These are phyloP conservation scores for Umbellularia californica DNA, from an alignment of 164 flowering plant species.

Conservation along the genomic window DNA sequence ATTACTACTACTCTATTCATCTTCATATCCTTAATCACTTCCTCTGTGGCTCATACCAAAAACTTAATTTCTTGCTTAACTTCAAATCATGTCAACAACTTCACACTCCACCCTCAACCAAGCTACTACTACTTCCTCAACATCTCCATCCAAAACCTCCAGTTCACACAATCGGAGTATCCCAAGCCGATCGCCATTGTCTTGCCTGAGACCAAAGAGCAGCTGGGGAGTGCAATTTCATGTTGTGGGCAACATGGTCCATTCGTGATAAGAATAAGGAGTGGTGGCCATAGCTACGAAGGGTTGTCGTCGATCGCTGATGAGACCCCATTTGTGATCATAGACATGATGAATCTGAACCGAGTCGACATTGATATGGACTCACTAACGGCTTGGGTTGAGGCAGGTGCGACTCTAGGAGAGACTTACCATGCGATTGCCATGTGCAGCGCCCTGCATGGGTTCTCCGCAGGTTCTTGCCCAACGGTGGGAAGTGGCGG, in stretches of 20 bases:
- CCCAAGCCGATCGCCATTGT: constrained; percentile 18
- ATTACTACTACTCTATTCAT: constrained; percentile 8
- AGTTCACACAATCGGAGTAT: constrained; percentile 13
- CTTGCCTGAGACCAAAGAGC: constrained; percentile 18
- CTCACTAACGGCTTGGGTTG: constrained; percentile 25
- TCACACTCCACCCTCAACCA: constrained; percentile 4
- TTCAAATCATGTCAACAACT: constrained; percentile 16
- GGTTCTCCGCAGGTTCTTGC: constrained; percentile 31
- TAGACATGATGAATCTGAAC: constrained; percentile 29
- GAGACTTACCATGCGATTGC: constrained; percentile 24
- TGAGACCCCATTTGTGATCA: constrained; percentile 18
- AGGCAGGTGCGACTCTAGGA: constrained; percentile 33
- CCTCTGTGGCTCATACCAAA: constrained; percentile 5
- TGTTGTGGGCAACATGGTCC: constrained; percentile 19
- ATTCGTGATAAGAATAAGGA: constrained; percentile 16
- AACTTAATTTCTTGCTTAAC: constrained; percentile 15
- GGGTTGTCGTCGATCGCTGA: constrained; percentile 17
- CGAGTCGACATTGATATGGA: constrained; percentile 15
- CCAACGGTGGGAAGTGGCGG: constrained; percentile 31
- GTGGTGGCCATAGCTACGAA: constrained; percentile 32
- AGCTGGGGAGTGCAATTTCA: constrained; percentile 14
- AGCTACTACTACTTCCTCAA: constrained; percentile 12
- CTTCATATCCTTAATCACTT: constrained; percentile 5
- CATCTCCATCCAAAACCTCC: constrained; percentile 25
- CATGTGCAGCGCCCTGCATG: constrained; percentile 14